Base-by-base conservation (phyloP, 2,329 filamentous ascomycete genomes). In the Pseudomassariella vexata region DNA sequence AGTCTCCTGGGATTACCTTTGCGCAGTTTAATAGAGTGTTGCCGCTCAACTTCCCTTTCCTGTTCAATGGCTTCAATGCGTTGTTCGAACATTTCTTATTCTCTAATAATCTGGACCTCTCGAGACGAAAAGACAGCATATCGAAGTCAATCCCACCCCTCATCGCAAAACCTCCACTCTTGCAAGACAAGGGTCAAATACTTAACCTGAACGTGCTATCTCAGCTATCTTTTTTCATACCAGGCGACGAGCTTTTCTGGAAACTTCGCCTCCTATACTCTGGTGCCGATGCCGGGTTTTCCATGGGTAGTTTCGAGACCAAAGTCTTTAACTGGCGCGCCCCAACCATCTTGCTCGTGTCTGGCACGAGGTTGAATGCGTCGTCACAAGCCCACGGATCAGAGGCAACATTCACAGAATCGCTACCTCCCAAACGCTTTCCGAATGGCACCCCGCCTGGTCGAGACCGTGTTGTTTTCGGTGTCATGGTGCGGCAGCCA, bases 31-130 rank as follows among this genome's bases (percentile, higher is more conserved):
- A 72, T 49, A 59, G 62, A 5, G 66, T 81, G 19, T 62, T 84
- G 34, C 70, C 76, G 8, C 59, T 66, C 19, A 72, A 72, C 27
- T 67, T 82, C 32, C 81, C 82, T 1, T 77, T 76, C 45, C 57
- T 88, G 1, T 85, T 88, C 49, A 63, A 71, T 32, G 78, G 80
- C 0, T 70, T 87, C 40, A 76, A 73, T 40, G 68, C 77, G 1
- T 59, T 88, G 2, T 87, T 86, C 50, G 81, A 85, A 42, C 79
- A 81, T 49, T 86, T 88, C 44, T 66, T 87, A 17, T 88, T 86
- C 46, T 82, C 79, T 17, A 82, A 79, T 46, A 79, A 80, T 41
- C 63, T 86, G 15, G 76, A 85, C 44, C 71, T 85, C 32, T 75
- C 73, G 3, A 77, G 71, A 48, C 64, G 59, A 27, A 68, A 65